Evolutionary conservation across 2,329 filamentous ascomycete genomes (phyloP).

Genomic region (Elsinoe perseae): DNA sequence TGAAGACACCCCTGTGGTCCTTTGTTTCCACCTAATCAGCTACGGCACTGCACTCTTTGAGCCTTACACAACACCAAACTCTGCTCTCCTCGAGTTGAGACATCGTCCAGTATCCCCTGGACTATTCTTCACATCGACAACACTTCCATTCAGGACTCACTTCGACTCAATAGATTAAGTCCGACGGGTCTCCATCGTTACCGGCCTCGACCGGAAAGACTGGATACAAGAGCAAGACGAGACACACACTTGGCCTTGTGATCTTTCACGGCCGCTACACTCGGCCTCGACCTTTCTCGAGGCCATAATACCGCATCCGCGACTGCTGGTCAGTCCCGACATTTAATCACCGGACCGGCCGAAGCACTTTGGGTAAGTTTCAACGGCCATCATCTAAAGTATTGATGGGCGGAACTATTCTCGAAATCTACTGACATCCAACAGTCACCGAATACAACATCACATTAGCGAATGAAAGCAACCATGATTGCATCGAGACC

Average conservation of each 20-base stretch:
- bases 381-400: not conserved
- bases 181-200: not conserved
- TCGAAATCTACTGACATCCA: not conserved
- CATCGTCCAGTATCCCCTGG: conserved; percentile 2
- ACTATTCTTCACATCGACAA: not conserved
- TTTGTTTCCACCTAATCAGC: conserved; percentile 14
- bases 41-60: conserved; percentile 15
- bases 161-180: not conserved
- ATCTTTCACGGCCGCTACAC: not conserved
- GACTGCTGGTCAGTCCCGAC: conserved; percentile 13
- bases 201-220: not conserved
- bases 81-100: not conserved
- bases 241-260: not conserved
- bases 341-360: conserved; percentile 1
- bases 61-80: conserved; percentile 6
- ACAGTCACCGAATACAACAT: not conserved
- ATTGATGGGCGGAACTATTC: not conserved
- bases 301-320: not conserved
- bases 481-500: conserved; percentile 11
- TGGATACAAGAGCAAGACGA: not conserved
- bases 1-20: not conserved
- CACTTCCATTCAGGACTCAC: not conserved
- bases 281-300: not conserved
- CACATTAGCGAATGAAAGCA: not conserved
- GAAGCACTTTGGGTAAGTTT: not conserved